A percentile compares a stretch with the other conserved stretches of the same genome.
phyloP scores from a whole-genome alignment of 164 flowering plant genomes.

The Paratinospora sagittata region DNA sequence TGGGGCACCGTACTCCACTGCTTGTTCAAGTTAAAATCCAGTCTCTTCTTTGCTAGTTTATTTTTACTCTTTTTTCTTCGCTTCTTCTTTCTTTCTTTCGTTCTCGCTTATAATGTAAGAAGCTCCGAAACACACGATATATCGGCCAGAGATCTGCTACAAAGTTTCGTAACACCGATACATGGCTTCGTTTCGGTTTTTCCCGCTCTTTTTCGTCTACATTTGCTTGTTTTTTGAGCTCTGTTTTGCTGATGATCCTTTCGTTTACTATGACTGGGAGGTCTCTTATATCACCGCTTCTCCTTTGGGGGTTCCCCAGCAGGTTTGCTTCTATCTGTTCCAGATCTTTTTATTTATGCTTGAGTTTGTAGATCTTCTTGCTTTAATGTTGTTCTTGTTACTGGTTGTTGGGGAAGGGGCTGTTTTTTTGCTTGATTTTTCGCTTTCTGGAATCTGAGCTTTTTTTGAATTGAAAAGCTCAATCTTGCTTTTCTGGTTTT shows the following conservation, averaged over 20 bases:
- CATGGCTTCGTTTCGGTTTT: constrained; percentile 25
- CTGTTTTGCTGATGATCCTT: constrained; percentile 52
- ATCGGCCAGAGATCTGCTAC: constrained; percentile 4
- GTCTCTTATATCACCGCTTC: constrained; percentile 59
- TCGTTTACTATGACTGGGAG: constrained; percentile 38
- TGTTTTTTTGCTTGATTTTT: not conserved
- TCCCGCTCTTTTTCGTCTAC: constrained; percentile 20
- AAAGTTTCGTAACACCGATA: not conserved
- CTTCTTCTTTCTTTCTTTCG: constrained; percentile 2
- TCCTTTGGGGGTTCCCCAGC: constrained; percentile 75
- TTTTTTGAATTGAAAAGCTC: not conserved
- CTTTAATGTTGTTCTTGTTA: not conserved
- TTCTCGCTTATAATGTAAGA: constrained; percentile 20
- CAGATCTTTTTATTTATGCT: constrained; percentile 10
- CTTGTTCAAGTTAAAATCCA: not conserved
- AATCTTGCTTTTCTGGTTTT: not conserved
- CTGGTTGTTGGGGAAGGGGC: not conserved
- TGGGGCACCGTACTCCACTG: no score
- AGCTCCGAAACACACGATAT: not conserved
- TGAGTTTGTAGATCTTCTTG: not conserved
- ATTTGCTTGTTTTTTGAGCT: constrained; percentile 26
- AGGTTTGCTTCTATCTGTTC: constrained; percentile 35
- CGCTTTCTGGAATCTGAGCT: not conserved
- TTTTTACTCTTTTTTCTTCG: not conserved
- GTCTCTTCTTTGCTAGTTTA: not conserved